Evolutionary conservation across 23 red algal genomes (phyloP).

Genomic region (Gracilaria gracilis): DNA sequence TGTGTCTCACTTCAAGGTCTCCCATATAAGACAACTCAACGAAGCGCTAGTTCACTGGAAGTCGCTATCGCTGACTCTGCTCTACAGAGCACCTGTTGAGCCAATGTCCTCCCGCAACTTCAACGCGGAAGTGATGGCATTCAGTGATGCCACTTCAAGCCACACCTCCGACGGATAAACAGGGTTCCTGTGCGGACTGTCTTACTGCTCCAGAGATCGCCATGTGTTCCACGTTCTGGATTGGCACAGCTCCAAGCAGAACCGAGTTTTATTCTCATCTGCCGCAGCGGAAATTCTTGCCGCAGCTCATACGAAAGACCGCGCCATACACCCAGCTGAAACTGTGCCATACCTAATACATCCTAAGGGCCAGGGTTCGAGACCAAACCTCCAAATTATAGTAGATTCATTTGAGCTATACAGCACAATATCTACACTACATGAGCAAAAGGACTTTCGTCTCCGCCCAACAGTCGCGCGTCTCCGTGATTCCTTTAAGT

Average conservation of each 20-base stretch:
- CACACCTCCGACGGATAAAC: not conserved
- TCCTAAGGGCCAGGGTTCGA: not conserved
- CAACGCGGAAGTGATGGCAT: not conserved
- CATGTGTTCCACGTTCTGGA: not conserved
- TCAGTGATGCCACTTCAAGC: conserved; percentile 1
- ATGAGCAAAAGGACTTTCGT: conserved; percentile 8
- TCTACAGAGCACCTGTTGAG: not conserved
- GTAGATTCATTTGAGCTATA: not conserved
- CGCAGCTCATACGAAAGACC: not conserved
- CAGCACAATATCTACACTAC: conserved; percentile 1
- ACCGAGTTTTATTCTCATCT: conserved; percentile 28
- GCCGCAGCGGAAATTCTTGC: conserved; percentile 12
- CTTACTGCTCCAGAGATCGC: not conserved
- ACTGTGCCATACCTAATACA: not conserved
- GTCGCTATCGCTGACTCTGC: not conserved
- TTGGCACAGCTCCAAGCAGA: conserved; percentile 22
- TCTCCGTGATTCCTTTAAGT: conserved; percentile 1
- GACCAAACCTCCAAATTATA: not conserved
- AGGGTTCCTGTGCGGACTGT: not conserved
- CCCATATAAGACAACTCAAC: conserved; percentile 1
- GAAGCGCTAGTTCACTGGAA: not conserved
- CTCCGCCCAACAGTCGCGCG: conserved; percentile 8
- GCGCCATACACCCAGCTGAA: not conserved
- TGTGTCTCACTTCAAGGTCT: not conserved
- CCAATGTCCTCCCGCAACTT: not conserved